Conservation (phyloP, 257 asterid species). For the Phtheirospermum japonicum region DNA sequence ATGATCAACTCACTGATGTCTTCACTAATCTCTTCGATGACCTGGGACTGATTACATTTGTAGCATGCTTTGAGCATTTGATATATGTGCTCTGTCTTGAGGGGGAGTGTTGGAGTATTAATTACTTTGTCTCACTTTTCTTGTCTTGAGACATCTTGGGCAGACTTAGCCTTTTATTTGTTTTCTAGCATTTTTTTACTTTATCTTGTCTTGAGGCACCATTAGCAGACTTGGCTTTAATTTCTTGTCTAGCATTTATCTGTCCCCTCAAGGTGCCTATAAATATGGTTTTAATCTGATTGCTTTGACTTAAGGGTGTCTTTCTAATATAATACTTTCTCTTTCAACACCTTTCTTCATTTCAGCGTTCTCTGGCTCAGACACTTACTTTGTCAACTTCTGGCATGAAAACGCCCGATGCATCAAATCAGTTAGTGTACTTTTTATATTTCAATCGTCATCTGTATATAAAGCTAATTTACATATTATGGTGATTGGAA, state of each 20-base stretch:
- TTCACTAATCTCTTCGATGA: too few relatives aligned
- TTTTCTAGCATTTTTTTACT: too few relatives aligned
- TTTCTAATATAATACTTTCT: not conserved
- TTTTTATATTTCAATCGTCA: not conserved
- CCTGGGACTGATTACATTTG: too few relatives aligned
- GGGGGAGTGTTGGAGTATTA: too few relatives aligned
- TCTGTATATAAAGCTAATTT: slow-evolving; percentile 12
- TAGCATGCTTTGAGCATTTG: too few relatives aligned
- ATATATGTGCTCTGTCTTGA: too few relatives aligned
- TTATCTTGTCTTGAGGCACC: not conserved
- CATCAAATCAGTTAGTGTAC: slow-evolving; percentile 62
- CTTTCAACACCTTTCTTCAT: slow-evolving; percentile 19
- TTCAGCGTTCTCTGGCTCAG: slow-evolving; percentile 94
- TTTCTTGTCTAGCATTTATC: not conserved
- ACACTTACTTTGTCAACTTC: slow-evolving; percentile 75
- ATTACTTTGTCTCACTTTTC: too few relatives aligned
- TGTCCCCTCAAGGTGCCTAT: not conserved
- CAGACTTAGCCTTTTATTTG: too few relatives aligned
- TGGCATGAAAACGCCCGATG: slow-evolving; percentile 61
- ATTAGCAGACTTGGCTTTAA: not conserved
- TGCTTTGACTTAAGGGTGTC: not conserved
- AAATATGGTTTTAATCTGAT: not conserved
- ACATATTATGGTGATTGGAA: slow-evolving; percentile 28
- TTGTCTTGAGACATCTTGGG: too few relatives aligned
- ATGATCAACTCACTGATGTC: too few relatives aligned